These are phyloP conservation scores for Sclerotinia glacialis DNA, from an alignment of 2,329 filamentous ascomycete species.

Conservation along the genomic window DNA sequence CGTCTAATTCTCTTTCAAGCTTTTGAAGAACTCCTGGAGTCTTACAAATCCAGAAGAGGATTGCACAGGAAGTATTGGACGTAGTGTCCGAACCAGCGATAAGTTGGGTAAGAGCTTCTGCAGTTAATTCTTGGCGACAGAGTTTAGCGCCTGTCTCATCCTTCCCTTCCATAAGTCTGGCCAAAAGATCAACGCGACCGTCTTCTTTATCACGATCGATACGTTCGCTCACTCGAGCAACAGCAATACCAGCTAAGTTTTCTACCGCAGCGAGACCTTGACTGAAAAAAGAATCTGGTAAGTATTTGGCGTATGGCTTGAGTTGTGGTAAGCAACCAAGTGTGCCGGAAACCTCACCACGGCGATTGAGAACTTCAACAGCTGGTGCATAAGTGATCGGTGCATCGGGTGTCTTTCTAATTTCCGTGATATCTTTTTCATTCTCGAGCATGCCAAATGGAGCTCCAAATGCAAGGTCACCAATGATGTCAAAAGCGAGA, in stretches of 20 bases:
- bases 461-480: slow-evolving; percentile 65
- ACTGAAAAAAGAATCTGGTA: slow-evolving; percentile 79
- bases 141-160: slow-evolving; percentile 76
- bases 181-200: slow-evolving; percentile 74
- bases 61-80: slow-evolving; percentile 75
- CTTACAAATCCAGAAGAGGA: slow-evolving; percentile 71
- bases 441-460: slow-evolving; percentile 80
- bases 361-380: slow-evolving; percentile 82
- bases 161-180: slow-evolving; percentile 78
- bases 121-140: slow-evolving; percentile 75
- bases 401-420: slow-evolving; percentile 58
- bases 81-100: slow-evolving; percentile 78
- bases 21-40: slow-evolving; percentile 69
- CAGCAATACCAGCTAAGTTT: slow-evolving; percentile 81
- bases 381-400: slow-evolving; percentile 69
- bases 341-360: slow-evolving; percentile 80
- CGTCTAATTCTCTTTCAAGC: slow-evolving; percentile 73
- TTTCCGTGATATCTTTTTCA: slow-evolving; percentile 75
- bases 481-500: slow-evolving; percentile 55
- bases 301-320: slow-evolving; percentile 74
- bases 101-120: slow-evolving; percentile 84
- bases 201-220: slow-evolving; percentile 64
- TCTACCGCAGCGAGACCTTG: slow-evolving; percentile 71
- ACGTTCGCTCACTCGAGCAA: slow-evolving; percentile 77
- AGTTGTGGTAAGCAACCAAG: slow-evolving; percentile 71